Evolutionary conservation across 2,329 filamentous ascomycete genomes (phyloP).

Genomic region (Sporothrix protearum): DNA sequence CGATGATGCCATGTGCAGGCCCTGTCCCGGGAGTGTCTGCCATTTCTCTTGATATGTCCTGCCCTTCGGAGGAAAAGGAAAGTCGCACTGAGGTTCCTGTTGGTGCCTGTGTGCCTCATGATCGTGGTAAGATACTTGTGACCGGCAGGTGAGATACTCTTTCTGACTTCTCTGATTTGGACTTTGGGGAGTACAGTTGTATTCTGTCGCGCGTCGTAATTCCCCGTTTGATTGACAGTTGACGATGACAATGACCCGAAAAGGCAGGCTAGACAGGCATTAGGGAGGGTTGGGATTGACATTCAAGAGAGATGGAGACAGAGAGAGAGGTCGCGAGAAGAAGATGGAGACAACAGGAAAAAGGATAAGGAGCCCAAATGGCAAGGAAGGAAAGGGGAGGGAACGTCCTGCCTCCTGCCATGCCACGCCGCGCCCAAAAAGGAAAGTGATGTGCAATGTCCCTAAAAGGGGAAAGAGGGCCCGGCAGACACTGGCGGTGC

Average conservation of each 20-base stretch:
- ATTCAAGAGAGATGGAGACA: not conserved
- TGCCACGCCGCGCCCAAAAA: conserved; percentile 6
- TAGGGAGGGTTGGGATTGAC: not conserved
- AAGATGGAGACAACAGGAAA: not conserved
- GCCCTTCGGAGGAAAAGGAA: not conserved
- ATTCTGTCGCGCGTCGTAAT: conserved; percentile 13
- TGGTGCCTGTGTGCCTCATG: not conserved
- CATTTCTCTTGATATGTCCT: not conserved
- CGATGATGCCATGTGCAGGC: not conserved
- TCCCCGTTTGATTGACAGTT: conserved; percentile 16
- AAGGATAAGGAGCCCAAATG: not conserved
- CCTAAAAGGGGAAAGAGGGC: conserved; percentile 5
- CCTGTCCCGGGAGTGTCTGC: not conserved
- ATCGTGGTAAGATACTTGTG: conserved; percentile 1
- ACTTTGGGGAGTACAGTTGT: not conserved
- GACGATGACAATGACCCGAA: conserved; percentile 12
- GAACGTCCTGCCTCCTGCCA: not conserved
- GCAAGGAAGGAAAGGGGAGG: not conserved
- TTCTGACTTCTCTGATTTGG: not conserved
- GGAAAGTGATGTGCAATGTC: conserved; percentile 6
- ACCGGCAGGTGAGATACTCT: not conserved
- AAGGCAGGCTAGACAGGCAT: conserved; percentile 13
- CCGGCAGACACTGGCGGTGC: not conserved
- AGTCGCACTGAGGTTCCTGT: not conserved
- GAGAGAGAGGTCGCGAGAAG: conserved; percentile 3